These are phyloP conservation scores for Talaromyces piceae DNA, from an alignment of 2,329 filamentous ascomycete species.

Conservation along the genomic window DNA sequence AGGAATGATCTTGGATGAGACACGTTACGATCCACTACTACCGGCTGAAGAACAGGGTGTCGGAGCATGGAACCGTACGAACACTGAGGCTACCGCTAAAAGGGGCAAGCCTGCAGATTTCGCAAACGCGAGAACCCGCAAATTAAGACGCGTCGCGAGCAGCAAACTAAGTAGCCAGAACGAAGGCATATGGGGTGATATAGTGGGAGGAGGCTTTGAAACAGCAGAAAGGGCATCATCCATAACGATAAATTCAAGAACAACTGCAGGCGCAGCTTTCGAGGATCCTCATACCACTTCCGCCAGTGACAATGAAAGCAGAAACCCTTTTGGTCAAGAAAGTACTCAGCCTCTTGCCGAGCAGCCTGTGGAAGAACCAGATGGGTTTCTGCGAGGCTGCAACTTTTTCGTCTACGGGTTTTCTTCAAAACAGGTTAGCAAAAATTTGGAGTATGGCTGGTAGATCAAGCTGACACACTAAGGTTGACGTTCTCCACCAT, in stretches of 20 bases:
- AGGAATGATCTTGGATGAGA: conserved; percentile 85
- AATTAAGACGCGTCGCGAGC: conserved; percentile 80
- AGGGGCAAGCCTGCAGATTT: conserved; percentile 38
- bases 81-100: conserved; percentile 18
- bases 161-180: conserved; percentile 73
- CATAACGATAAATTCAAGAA: conserved; percentile 20
- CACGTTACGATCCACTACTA: conserved; percentile 69
- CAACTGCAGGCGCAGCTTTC: conserved; percentile 13
- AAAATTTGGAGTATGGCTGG: conserved; percentile 17
- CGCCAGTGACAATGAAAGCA: conserved; percentile 29
- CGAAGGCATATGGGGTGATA: conserved; percentile 83
- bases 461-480: conserved; percentile 11
- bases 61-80: conserved; percentile 63
- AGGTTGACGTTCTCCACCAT: conserved; percentile 32
- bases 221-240: conserved; percentile 19
- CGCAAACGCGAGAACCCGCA: conserved; percentile 59
- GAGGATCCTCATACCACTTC: conserved; percentile 21
- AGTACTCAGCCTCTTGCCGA: conserved; percentile 1
- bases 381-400: conserved; percentile 48
- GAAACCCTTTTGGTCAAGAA: conserved; percentile 18
- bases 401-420: conserved; percentile 58
- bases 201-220: conserved; percentile 50
- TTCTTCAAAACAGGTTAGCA: conserved; percentile 42
- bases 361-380: conserved; percentile 22
- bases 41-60: conserved; percentile 64